These are phyloP conservation scores for Aegilops sharonensis DNA, from an alignment of 176 grass and related monocot species.

Conservation along the genomic window DNA sequence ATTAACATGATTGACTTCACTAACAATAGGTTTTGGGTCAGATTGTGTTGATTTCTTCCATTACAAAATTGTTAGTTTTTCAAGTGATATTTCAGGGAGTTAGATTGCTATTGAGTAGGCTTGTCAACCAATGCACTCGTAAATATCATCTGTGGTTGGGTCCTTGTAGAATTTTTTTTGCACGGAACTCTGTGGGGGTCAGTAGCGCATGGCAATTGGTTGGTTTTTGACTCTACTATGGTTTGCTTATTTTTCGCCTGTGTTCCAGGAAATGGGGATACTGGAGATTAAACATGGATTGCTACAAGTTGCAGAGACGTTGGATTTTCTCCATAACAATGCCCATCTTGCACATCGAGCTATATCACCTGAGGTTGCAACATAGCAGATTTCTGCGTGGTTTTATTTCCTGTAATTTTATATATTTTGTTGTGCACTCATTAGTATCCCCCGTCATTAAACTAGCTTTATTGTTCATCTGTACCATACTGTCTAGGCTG, in stretches of 20 bases:
- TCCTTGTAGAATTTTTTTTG: neutral
- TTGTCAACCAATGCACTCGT: neutral
- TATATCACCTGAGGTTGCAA: conserved; percentile 90
- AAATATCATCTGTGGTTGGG: conserved; percentile 19
- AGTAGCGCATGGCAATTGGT: neutral
- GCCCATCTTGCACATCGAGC: conserved; percentile 92
- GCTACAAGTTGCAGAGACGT: conserved; percentile 90
- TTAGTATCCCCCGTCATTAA: neutral
- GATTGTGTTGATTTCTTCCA: neutral
- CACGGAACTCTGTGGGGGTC: neutral
- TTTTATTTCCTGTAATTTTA: conserved; percentile 25
- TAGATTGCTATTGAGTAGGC: conserved; percentile 6
- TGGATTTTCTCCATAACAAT: conserved; percentile 99
- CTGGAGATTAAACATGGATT: conserved; percentile 97
- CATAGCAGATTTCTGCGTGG: conserved; percentile 3
- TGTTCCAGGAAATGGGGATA: conserved; percentile 86
- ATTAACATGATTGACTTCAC: neutral
- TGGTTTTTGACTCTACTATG: neutral
- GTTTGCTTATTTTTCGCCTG: neutral
- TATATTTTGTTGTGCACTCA: neutral
- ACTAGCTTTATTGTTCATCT: neutral
- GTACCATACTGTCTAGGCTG: conserved; percentile 13
- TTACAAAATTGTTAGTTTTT: neutral
- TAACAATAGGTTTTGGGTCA: neutral
- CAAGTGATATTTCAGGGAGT: neutral